Conservation (phyloP, 2,329 filamentous ascomycete genomes). For the Diaporthe sp. region DNA sequence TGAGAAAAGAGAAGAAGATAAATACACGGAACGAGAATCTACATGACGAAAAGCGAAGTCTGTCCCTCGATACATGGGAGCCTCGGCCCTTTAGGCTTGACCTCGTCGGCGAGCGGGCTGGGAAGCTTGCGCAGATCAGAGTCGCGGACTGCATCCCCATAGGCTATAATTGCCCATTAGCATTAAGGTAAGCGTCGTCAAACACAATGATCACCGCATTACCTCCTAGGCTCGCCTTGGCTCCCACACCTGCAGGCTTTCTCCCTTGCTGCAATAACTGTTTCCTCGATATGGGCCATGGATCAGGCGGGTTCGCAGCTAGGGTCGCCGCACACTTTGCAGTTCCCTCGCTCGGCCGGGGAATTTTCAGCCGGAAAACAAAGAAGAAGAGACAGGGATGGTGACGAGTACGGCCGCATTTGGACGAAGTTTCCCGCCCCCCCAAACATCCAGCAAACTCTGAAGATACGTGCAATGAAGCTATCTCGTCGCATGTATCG, state of each 20-base stretch:
- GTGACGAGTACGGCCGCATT: not conserved
- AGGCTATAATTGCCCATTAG: slow-evolving; percentile 5
- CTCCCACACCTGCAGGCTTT: not conserved
- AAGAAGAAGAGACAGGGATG: not conserved
- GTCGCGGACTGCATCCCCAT: not conserved
- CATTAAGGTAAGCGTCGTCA: slow-evolving; percentile 10
- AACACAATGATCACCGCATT: not conserved
- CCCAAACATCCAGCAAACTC: not conserved
- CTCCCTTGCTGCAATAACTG: not conserved
- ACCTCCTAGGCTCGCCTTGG: not conserved
- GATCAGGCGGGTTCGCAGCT: not conserved
- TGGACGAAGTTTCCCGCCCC: not conserved
- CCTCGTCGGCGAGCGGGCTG: not conserved
- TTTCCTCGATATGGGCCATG: not conserved
- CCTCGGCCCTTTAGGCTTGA: slow-evolving; percentile 3
- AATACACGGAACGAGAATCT: not conserved
- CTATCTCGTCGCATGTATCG: not conserved
- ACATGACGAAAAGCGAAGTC: accelerated
- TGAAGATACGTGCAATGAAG: not conserved
- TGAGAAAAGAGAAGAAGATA: not conserved
- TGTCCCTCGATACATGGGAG: not conserved
- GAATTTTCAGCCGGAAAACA: not conserved
- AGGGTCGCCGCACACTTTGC: not conserved
- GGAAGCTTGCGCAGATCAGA: slow-evolving; percentile 8
- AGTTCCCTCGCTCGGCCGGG: not conserved